Conservation (phyloP, 2,329 filamentous ascomycete genomes). For the Ramularia endophylla region DNA sequence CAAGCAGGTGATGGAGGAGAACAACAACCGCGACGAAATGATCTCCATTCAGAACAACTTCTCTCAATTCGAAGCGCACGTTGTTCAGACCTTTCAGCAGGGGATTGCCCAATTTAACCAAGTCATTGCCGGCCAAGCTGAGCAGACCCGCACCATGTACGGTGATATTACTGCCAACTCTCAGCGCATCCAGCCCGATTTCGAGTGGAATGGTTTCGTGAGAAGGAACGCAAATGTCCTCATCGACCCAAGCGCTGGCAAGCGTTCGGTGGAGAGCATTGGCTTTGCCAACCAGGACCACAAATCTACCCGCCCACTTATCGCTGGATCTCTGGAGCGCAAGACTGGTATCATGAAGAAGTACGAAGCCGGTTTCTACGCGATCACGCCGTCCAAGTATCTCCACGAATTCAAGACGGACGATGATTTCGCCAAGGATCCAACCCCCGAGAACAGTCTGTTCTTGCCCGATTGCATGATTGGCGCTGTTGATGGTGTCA, state of each 20-base stretch:
- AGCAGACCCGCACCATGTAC: constrained; percentile 75
- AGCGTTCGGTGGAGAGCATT: constrained; percentile 67
- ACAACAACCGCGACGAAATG: constrained; percentile 90
- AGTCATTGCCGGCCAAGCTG: constrained; percentile 71
- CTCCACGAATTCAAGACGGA: constrained; percentile 96
- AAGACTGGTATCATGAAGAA: constrained; percentile 83
- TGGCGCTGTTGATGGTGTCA: constrained; percentile 65
- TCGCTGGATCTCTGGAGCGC: constrained; percentile 83
- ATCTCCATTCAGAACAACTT: constrained; percentile 90
- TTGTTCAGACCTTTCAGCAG: constrained; percentile 75
- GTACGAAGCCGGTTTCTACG: constrained; percentile 80
- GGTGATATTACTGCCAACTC: constrained; percentile 72
- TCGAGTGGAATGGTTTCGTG: constrained; percentile 87
- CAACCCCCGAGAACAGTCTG: constrained; percentile 77
- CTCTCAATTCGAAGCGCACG: constrained; percentile 76
- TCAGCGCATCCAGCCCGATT: constrained; percentile 73
- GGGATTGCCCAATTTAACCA: constrained; percentile 78
- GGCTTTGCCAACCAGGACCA: constrained; percentile 88
- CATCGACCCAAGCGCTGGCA: constrained; percentile 68
- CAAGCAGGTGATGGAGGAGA: constrained; percentile 91
- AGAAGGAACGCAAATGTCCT: constrained; percentile 64
- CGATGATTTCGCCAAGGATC: constrained; percentile 67
- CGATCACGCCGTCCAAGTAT: constrained; percentile 80
- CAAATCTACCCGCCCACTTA: constrained; percentile 68
- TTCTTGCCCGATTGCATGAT: constrained; percentile 88